Evolutionary conservation across 371 early-diverging fungal genomes (phyloP).

Genomic region (Circinella minor): DNA sequence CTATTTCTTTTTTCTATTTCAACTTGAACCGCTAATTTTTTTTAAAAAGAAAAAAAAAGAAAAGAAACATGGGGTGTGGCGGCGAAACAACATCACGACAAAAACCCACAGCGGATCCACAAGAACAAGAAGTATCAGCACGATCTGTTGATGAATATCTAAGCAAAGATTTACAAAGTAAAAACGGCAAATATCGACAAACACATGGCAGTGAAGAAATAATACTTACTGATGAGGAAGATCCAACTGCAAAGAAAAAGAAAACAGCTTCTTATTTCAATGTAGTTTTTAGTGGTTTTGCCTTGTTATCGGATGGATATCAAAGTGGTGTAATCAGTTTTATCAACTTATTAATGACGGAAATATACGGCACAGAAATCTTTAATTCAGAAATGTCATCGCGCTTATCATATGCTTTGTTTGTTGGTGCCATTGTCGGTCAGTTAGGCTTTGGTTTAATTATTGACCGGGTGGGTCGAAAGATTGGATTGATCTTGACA

Average conservation of each 20-base stretch:
- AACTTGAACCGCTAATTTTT: not conserved
- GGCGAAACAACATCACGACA: no score
- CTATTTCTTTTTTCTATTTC: not conserved
- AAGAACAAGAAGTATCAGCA: not conserved
- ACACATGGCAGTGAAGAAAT: not conserved
- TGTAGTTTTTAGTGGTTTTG: slow-evolving; percentile 47
- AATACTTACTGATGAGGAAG: not conserved
- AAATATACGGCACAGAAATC: slow-evolving; percentile 40
- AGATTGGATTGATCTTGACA: slow-evolving; percentile 41
- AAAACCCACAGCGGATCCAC: no score
- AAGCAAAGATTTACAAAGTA: not conserved
- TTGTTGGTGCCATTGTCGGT: slow-evolving; percentile 53
- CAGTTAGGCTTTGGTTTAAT: slow-evolving; percentile 48
- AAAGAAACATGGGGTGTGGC: no score
- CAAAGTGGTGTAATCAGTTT: slow-evolving; percentile 49
- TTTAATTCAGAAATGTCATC: slow-evolving; percentile 40
- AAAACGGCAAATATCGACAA: not conserved
- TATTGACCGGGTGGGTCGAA: slow-evolving; percentile 49
- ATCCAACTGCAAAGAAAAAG: slow-evolving; percentile 14
- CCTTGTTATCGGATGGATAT: slow-evolving; percentile 48
- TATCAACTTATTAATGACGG: slow-evolving; percentile 34
- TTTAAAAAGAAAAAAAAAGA: no score
- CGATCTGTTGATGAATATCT: not conserved
- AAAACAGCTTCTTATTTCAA: slow-evolving; percentile 40
- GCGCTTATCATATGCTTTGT: slow-evolving; percentile 46